Percentiles rank a stretch among this genome's conserved stretches.
These are phyloP conservation scores for Lathyrus oleraceus DNA, from an alignment of 306 rosid genomes.

Conservation along the genomic window DNA sequence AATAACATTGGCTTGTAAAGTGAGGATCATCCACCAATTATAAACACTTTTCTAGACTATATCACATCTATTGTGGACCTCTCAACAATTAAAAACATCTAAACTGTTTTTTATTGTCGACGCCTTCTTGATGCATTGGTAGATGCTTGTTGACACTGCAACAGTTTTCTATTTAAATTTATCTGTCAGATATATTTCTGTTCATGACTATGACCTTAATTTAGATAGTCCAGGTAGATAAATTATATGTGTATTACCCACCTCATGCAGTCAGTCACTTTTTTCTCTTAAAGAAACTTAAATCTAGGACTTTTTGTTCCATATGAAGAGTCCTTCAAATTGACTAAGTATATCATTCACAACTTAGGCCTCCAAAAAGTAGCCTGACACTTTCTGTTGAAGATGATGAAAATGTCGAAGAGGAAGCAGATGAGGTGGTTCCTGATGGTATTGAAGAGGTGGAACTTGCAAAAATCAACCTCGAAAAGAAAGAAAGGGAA, in stretches of 20 bases:
- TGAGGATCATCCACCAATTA: not conserved
- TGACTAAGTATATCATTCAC: conserved; percentile 34
- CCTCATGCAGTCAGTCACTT: not conserved
- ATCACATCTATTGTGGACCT: not conserved
- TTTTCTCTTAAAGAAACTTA: conserved; percentile 27
- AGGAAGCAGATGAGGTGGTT: conserved; percentile 86
- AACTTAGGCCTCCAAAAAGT: conserved; percentile 73
- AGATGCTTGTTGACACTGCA: conserved; percentile 3
- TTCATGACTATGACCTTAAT: conserved; percentile 28
- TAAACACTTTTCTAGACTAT: not conserved
- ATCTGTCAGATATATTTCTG: conserved; percentile 27
- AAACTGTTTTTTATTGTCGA: conserved; percentile 11
- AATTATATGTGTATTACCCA: conserved; percentile 25
- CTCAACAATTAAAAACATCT: not conserved
- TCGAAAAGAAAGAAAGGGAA: conserved; percentile 80
- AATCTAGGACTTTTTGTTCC: conserved; percentile 17
- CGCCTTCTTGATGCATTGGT: conserved; percentile 3
- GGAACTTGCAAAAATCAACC: conserved; percentile 82
- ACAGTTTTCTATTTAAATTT: conserved; percentile 10
- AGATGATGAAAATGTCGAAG: conserved; percentile 85
- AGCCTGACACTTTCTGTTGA: conserved; percentile 63
- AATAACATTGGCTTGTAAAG: not conserved
- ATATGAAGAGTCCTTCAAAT: conserved; percentile 32
- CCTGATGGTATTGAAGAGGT: conserved; percentile 99
- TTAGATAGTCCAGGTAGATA: conserved; percentile 19